phyloP scores from a whole-genome alignment of 805 yeast species.

The Wickerhamomyces chaumierensis region DNA sequence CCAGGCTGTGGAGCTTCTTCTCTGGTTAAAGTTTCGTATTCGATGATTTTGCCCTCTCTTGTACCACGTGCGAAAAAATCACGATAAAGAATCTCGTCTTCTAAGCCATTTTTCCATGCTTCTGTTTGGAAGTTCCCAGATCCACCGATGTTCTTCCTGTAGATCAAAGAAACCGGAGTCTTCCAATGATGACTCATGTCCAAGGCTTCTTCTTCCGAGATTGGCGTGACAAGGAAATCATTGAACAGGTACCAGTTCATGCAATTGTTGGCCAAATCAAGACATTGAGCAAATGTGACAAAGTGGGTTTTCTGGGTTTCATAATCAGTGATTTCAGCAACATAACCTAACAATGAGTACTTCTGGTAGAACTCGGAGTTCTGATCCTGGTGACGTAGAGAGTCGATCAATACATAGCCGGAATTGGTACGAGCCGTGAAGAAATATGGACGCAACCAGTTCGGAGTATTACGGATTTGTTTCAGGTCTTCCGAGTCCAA shows the following conservation, averaged over 20 bases:
- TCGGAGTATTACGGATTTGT: slow-evolving; percentile 33
- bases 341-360: slow-evolving; percentile 59
- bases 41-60: slow-evolving; percentile 44
- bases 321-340: slow-evolving; percentile 42
- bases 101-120: slow-evolving; percentile 38
- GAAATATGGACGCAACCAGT: slow-evolving; percentile 57
- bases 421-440: slow-evolving; percentile 25
- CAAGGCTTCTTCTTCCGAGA: slow-evolving; percentile 69
- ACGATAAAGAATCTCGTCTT: slow-evolving; percentile 56
- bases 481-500: slow-evolving; percentile 44
- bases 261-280: slow-evolving; percentile 19
- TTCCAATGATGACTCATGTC: slow-evolving; percentile 73
- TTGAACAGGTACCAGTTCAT: slow-evolving; percentile 75
- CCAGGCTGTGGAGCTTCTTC: slow-evolving; percentile 70
- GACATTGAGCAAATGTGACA: slow-evolving; percentile 45
- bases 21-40: slow-evolving; percentile 55
- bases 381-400: slow-evolving; percentile 17
- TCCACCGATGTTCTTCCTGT: slow-evolving; percentile 36
- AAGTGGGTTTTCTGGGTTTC: slow-evolving; percentile 44
- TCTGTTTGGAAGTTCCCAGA: slow-evolving; percentile 33
- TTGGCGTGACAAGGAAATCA: slow-evolving; percentile 75
- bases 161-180: slow-evolving; percentile 61
- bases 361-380: slow-evolving; percentile 21
- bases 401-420: slow-evolving; percentile 25
- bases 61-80: slow-evolving; percentile 66